These are phyloP conservation scores for Dovyalis caffra DNA, from an alignment of 345 rosid species.

Conservation along the genomic window DNA sequence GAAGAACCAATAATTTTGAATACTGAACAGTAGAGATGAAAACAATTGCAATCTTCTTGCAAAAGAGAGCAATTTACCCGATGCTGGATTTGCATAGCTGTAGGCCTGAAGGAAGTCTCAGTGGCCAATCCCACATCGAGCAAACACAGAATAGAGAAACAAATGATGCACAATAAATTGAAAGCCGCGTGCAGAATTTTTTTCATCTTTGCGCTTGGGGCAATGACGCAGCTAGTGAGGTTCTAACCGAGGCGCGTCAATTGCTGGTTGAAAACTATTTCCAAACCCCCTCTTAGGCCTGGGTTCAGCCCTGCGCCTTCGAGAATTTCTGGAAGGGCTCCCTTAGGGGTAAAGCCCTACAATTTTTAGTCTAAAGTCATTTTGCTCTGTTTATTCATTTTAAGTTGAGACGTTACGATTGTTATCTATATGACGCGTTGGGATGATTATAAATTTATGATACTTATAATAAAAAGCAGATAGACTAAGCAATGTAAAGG, in stretches of 20 bases:
- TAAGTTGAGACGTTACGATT: no score
- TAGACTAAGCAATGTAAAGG: no score
- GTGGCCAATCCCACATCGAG: background rate
- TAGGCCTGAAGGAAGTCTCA: no score
- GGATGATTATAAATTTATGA: no score
- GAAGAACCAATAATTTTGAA: no score
- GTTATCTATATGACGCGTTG: no score
- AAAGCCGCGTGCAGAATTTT: accelerated
- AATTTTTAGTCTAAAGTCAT: background rate
- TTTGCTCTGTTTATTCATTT: no score
- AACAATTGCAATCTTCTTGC: no score
- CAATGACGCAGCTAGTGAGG: conserved; percentile 43
- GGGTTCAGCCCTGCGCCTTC: conserved; percentile 34
- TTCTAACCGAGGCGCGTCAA: conserved; percentile 23
- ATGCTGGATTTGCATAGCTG: no score
- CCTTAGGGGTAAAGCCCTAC: conserved; percentile 29
- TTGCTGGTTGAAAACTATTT: conserved; percentile 52
- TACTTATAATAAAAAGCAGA: no score
- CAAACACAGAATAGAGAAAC: background rate
- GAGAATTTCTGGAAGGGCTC: conserved; percentile 52
- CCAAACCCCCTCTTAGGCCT: conserved; percentile 45
- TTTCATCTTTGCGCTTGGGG: background rate
- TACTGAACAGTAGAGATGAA: no score
- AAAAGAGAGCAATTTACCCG: no score
- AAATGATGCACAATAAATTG: background rate